Evolutionary conservation across 345 rosid species (phyloP).

Genomic region (Melastoma malabathricum): DNA sequence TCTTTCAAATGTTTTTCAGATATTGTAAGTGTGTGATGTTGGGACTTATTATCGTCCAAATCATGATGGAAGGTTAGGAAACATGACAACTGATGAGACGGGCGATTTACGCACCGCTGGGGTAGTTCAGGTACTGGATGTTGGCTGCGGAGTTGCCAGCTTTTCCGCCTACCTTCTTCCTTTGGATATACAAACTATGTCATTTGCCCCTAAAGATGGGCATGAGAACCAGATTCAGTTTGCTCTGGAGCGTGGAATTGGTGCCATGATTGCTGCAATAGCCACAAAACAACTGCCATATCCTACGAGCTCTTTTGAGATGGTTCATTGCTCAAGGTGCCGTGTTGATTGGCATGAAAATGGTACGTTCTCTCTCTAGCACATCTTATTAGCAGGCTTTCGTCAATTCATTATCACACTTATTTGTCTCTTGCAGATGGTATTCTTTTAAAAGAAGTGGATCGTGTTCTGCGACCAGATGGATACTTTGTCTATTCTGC

Average conservation of each 20-base stretch:
- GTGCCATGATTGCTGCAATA: constrained; percentile 74
- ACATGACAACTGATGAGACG: constrained; percentile 54
- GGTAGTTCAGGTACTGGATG: constrained; percentile 73
- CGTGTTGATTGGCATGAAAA: constrained; percentile 94
- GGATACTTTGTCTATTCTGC: constrained; percentile 93
- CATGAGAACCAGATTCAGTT: constrained; percentile 98
- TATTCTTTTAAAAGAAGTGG: constrained; percentile 78
- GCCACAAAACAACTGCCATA: constrained; percentile 82
- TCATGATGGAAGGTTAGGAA: constrained; percentile 45
- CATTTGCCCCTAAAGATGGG: constrained; percentile 90
- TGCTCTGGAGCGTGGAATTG: constrained; percentile 85
- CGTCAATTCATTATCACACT: background rate
- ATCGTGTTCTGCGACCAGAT: constrained; percentile 59
- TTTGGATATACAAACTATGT: constrained; percentile 74
- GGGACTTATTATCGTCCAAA: background rate
- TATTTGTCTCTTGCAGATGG: constrained; percentile 46
- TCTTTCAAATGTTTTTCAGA: background rate
- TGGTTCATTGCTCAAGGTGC: constrained; percentile 97
- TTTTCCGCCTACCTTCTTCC: constrained; percentile 89
- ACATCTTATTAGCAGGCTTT: background rate
- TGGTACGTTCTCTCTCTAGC: constrained; percentile 34
- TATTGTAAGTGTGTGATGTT: too few relatives aligned
- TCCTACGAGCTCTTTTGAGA: constrained; percentile 83
- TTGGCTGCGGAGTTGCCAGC: constrained; percentile 98
- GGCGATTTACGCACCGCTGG: constrained; percentile 87